These are phyloP conservation scores for Alternaria triticina DNA, from an alignment of 2,329 filamentous ascomycete species.

Conservation along the genomic window DNA sequence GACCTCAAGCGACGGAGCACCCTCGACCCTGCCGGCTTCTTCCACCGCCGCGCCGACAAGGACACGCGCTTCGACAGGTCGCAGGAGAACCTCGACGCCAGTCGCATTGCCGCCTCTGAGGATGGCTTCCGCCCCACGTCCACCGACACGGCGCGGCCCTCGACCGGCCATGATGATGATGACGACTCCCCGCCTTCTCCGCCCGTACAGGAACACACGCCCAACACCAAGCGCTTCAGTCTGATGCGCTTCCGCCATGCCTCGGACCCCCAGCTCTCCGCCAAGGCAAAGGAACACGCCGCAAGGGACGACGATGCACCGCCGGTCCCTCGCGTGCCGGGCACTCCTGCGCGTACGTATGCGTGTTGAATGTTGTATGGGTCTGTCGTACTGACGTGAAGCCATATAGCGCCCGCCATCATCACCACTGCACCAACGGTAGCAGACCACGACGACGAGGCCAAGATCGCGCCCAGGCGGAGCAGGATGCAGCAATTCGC, in stretches of 20 bases:
- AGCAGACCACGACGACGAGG: slow-evolving; percentile 30
- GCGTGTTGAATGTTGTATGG: background rate
- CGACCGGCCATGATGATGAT: slow-evolving; percentile 13
- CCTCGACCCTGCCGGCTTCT: slow-evolving; percentile 49
- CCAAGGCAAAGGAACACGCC: slow-evolving; percentile 74
- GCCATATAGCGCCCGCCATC: slow-evolving; percentile 65
- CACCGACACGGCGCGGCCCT: slow-evolving; percentile 31
- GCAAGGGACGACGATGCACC: slow-evolving; percentile 38
- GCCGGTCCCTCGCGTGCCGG: slow-evolving; percentile 40
- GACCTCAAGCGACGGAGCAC: slow-evolving; percentile 54
- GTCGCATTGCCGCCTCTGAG: slow-evolving; percentile 40
- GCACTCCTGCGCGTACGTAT: slow-evolving; percentile 28
- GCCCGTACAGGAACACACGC: slow-evolving; percentile 43
- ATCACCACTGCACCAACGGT: slow-evolving; percentile 91
- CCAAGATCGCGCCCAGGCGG: slow-evolving; percentile 29
- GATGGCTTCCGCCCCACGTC: slow-evolving; percentile 42
- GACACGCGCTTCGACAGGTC: slow-evolving; percentile 30
- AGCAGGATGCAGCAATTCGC: slow-evolving; percentile 45
- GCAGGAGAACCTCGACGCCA: slow-evolving; percentile 31
- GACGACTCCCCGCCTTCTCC: slow-evolving; percentile 38
- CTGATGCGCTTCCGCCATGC: slow-evolving; percentile 88
- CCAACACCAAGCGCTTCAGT: slow-evolving; percentile 62
- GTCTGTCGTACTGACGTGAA: slow-evolving; percentile 31
- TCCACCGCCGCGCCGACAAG: slow-evolving; percentile 45
- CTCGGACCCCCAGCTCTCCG: slow-evolving; percentile 86